Percentiles rank a stretch among this genome's conserved stretches.
Conservation (phyloP, 106 monocot genomes). For the Dendrobium officinale region DNA sequence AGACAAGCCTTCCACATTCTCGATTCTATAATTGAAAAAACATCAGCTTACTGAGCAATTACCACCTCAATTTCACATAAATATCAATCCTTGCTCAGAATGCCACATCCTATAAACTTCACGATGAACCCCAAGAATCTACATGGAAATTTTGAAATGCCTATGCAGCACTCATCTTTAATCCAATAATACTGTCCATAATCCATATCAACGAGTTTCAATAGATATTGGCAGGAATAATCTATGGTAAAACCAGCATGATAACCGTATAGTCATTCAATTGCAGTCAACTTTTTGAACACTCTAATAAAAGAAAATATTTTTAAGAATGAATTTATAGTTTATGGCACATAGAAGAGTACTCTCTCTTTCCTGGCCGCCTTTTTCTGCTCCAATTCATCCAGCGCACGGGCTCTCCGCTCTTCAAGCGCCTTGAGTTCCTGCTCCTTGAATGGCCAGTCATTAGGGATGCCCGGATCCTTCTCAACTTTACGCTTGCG, state of each 20-base stretch:
- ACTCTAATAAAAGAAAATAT: background rate
- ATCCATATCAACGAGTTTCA: background rate
- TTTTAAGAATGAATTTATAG: background rate
- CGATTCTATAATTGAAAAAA: background rate
- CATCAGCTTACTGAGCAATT: background rate
- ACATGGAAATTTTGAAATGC: background rate
- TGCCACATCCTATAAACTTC: background rate
- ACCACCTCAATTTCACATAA: background rate
- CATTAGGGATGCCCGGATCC: constrained; percentile 96
- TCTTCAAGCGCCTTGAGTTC: constrained; percentile 83
- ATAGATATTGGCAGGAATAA: background rate
- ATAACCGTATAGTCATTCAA: background rate
- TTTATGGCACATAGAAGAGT: background rate
- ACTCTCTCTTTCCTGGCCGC: constrained; percentile 92
- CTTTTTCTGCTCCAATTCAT: constrained; percentile 90
- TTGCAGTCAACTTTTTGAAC: background rate
- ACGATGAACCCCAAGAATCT: background rate
- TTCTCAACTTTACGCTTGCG: constrained; percentile 80
- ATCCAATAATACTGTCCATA: background rate
- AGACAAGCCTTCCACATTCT: background rate
- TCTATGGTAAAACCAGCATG: background rate
- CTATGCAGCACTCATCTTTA: background rate
- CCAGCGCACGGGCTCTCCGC: constrained; percentile 53
- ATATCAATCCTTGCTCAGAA: background rate
- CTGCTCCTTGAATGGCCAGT: constrained; percentile 99